Base-by-base conservation (phyloP, 2,329 filamentous ascomycete species). In the Colletotrichum sidae region DNA sequence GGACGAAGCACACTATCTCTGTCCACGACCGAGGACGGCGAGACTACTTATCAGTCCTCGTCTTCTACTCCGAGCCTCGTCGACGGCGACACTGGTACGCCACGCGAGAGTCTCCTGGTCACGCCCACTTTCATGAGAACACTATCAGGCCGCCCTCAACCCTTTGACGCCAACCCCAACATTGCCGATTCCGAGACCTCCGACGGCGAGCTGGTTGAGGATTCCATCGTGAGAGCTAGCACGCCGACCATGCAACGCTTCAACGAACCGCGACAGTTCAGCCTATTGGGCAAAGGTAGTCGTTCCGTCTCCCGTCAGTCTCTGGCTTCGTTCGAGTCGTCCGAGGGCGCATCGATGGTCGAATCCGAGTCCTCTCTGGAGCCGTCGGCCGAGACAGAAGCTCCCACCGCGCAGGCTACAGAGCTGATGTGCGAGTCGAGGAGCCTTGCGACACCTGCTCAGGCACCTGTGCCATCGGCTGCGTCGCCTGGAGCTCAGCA, bases 51-150 rank as follows among this genome's bases (percentile, higher is more conserved):
- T 63, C 47, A 25, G 11, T 62, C 63, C 8, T 69, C 69, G 8
- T 67, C 69, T 33, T 66, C 67, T 33, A 70, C 71, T 33, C 71
- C 71, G n/a, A 70, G 68, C 52, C 64, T 72, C 37, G 51, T 66
- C 46, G 66, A 69, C 37, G 59, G 58, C 42, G 68, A 67, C 46
- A 55, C 66, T 55, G 67, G 66, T 15, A 71, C 67, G 34, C 68
- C 69, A 35, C 58, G 65, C 37, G 68, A 72, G 12, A 70, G 69
- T 57, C 47, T 69, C 8, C 47, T 70, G 17, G 56, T 68, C 41
- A 72, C 70, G 39, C 71, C 70, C 12, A 51, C 62, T 5, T 66
- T 66, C 37, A 49, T 69, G 55, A 61, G 56, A 67, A 62, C 63
- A 39, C 38, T 59, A 33, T 65, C 64, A 15, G 64, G 64, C 17